Evolutionary conservation across 164 flowering plant species (phyloP), one percentile per base, ranked within the genome.

Genomic region (Paratinospora sagittata): DNA sequence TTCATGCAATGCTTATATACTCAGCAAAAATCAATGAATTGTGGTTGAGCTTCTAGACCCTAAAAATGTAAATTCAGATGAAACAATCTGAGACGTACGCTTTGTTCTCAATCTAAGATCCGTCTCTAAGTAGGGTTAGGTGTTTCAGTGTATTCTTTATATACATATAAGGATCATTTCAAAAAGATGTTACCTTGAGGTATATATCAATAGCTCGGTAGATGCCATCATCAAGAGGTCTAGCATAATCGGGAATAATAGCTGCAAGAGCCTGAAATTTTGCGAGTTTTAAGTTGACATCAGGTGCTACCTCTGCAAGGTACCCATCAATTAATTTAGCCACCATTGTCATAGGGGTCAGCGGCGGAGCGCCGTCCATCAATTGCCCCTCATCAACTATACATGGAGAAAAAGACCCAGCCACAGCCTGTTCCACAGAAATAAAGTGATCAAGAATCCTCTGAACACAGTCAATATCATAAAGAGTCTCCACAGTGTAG

Each of bases 191-290:
- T 85, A 90, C 96, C 93, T 90, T 90, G 30, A 90, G 87, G 74
- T 84, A 90, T 78, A 89, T 84, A 63, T 90, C 96, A 41, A 90
- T 84, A 2, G 96, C 92, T 30, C 88, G 90, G 80, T 90, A 90
- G 43, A 90, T 79, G 62, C 88, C 93, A 82, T 90, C 93, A 73
- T 86, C 88, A 8, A 85, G 74, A 6, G 85, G 81, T 74, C 96
- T 85, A 24, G 92, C 96, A 84, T 81, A 84, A 23, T 90, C 93
- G 71, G 96, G 96, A 64, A 90, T 81, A 3, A 68, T 79, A 67
- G 84, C 88, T 57, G 89, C 96, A 47, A 89, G 84, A 0, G 88
- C 72, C 81, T 84, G 96, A 78, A 90, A 90, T 60, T 89, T 87
- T 0, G 79, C 75, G 37, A 80, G 71, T 78, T 85, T 87, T 75